Percentiles rank a stretch among this genome's conserved stretches.
phyloP scores from a whole-genome alignment of 2,329 filamentous ascomycete species.

The Aspergillus phoenicis region DNA sequence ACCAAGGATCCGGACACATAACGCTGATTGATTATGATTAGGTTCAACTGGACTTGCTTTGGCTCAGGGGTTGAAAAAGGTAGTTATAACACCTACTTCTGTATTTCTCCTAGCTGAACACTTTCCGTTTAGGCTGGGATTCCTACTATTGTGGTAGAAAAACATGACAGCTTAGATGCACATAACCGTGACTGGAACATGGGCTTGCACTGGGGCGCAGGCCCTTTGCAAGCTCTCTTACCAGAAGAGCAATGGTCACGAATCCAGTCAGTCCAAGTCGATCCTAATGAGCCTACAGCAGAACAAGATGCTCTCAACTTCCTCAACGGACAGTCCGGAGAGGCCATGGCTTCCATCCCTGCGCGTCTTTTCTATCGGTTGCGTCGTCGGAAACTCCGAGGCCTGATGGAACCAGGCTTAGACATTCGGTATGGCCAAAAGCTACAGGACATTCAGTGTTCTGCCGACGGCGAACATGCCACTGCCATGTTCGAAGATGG shows the following conservation, averaged over 20 bases:
- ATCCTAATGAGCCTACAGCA: constrained; percentile 29
- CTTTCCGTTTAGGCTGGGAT: constrained; percentile 24
- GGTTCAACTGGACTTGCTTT: constrained; percentile 47
- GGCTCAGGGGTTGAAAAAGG: constrained; percentile 47
- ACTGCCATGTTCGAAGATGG: constrained; percentile 25
- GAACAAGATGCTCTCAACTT: constrained; percentile 27
- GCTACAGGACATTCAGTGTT: constrained; percentile 21
- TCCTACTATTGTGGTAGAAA: constrained; percentile 30
- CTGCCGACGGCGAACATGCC: constrained; percentile 18
- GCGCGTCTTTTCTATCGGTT: constrained; percentile 33
- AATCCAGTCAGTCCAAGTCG: constrained; percentile 32
- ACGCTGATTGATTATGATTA: constrained; percentile 19
- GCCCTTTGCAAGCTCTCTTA: constrained; percentile 25
- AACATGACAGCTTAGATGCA: constrained; percentile 22
- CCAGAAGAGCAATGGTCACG: constrained; percentile 28
- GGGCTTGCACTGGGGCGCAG: constrained; percentile 36
- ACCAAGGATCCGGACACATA: too few species aligned
- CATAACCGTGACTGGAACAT: constrained; percentile 37
- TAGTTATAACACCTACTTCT: constrained; percentile 10
- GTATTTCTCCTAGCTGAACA: neutral
- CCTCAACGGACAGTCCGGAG: constrained; percentile 31
- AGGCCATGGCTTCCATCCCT: constrained; percentile 29
- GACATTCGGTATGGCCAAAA: constrained; percentile 29
- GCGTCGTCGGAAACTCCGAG: constrained; percentile 33
- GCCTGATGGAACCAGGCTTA: constrained; percentile 28